These are phyloP conservation scores for Fragilaria crotonensis DNA, from an alignment of 108 stramenopile genomes.

Conservation along the genomic window DNA sequence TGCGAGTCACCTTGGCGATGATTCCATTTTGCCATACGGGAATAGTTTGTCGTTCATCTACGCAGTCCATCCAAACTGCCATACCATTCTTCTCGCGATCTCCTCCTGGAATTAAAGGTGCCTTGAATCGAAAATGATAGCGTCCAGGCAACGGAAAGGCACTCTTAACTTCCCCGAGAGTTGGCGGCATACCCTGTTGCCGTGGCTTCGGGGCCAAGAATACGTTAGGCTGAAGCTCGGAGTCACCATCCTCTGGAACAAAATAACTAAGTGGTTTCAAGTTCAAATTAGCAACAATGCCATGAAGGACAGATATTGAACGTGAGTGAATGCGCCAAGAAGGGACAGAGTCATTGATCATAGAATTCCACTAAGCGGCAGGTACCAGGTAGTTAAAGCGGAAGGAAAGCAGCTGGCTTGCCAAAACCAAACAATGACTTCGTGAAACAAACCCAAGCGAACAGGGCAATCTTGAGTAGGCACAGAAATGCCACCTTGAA, in stretches of 20 bases:
- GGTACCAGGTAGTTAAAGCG: no score
- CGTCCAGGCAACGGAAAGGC: constrained; percentile 89
- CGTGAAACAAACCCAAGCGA: no score
- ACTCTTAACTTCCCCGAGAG: constrained; percentile 70
- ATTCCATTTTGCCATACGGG: constrained; percentile 66
- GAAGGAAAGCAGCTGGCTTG: no score
- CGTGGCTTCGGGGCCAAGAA: constrained; percentile 81
- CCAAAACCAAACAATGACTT: no score
- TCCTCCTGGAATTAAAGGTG: constrained; percentile 64
- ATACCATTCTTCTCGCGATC: constrained; percentile 77
- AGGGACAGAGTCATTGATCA: no score
- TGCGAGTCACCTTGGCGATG: constrained; percentile 73
- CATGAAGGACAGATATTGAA: no score
- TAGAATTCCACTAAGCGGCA: no score
- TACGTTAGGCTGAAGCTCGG: constrained; percentile 86
- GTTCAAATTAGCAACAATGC: no score
- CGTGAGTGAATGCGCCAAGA: no score
- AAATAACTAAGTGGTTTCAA: constrained; percentile 86
- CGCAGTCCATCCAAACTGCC: constrained; percentile 86
- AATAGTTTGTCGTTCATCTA: constrained; percentile 63
- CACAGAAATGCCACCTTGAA: no score
- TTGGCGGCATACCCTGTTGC: constrained; percentile 63
- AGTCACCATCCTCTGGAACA: constrained; percentile 92
- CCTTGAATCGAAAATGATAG: constrained; percentile 97
- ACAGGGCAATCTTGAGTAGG: no score